Base-by-base conservation (phyloP, 2,329 filamentous ascomycete genomes). In the Graphiopsis chlorocephala region DNA sequence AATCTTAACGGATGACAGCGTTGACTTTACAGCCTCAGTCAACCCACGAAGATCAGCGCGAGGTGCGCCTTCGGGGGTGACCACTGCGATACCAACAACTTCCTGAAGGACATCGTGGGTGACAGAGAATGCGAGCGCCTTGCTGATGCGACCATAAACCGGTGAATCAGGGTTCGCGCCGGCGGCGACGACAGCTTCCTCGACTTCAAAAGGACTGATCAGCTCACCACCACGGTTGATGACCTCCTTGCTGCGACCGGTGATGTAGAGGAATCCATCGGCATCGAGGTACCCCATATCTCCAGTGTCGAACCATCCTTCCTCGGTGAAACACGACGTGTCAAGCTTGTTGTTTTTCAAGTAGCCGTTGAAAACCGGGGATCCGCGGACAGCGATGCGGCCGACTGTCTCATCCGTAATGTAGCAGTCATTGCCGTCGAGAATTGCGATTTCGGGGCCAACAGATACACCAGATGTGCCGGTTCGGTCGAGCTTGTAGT, bases 121-220 rank as follows among this genome's bases (percentile, higher is more conserved):
- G 11, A 80, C 80, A 0, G 84, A 85, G 69, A 86, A 86, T 1
- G 83, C 83, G n/a, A 86, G 72, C 1, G 80, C 81, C 65, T 84
- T 80, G 15, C 73, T 75, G 4, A 86, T 75, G 3, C 81, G 78
- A 5, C 81, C 81, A 63, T 76, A 80, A 17, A 84, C 79, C 0
- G 78, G 76, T 1, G 81, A 82, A 5, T 75, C 73, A 4, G 74
- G 69, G 15, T 79, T 74, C 53, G 78, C 75, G 4, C 82, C 78
- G 12, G 82, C 80, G 1, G 79, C 75, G 50, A 85, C 76, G 64
- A 86, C 81, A 11, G 83, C 84, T 67, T 86, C 82, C 69, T 86
- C 84, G n/a, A 86, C 79, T 69, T 86, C 84, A 62, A 86, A 85
- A 0, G 84, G 84, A 4, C 83, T 85, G 64, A 86, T 85, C n/a